phyloP scores from a whole-genome alignment of 176 grass and related monocot genomes.

The Carex parvula region DNA sequence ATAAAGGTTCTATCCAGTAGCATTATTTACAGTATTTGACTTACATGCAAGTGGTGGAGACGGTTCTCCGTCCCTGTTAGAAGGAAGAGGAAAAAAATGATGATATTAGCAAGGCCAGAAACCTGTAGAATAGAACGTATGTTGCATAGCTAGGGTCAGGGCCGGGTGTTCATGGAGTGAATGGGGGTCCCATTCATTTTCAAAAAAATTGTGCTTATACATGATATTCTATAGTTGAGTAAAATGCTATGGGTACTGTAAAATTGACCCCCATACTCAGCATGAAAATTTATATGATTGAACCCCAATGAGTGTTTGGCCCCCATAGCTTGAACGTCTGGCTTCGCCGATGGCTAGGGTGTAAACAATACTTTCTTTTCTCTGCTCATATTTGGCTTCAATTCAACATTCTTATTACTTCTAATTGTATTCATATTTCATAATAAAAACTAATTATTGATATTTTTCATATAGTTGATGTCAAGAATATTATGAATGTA shows the following conservation, averaged over 20 bases:
- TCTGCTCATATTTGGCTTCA: background rate
- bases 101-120: conserved; percentile 3
- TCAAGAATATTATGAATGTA: background rate
- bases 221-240: too few relatives aligned
- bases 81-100: background rate
- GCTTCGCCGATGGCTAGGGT: background rate
- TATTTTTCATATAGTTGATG: background rate
- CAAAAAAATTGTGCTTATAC: too few relatives aligned
- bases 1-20: background rate
- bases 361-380: background rate
- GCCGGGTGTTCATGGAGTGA: too few relatives aligned
- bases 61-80: conserved; percentile 17
- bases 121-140: background rate
- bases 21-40: conserved; percentile 3
- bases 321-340: too few relatives aligned
- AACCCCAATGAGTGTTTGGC: too few relatives aligned
- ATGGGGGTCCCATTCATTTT: too few relatives aligned
- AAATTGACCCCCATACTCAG: too few relatives aligned
- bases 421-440: background rate
- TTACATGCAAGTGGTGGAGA: conserved; percentile 20
- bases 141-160: background rate
- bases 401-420: background rate
- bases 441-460: background rate
- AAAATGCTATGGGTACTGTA: too few relatives aligned
- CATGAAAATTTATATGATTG: too few relatives aligned